Evolutionary conservation across 139 green algal species (phyloP), one percentile per base, ranked within the genome.

Genomic region (Coelastrella sp.): DNA sequence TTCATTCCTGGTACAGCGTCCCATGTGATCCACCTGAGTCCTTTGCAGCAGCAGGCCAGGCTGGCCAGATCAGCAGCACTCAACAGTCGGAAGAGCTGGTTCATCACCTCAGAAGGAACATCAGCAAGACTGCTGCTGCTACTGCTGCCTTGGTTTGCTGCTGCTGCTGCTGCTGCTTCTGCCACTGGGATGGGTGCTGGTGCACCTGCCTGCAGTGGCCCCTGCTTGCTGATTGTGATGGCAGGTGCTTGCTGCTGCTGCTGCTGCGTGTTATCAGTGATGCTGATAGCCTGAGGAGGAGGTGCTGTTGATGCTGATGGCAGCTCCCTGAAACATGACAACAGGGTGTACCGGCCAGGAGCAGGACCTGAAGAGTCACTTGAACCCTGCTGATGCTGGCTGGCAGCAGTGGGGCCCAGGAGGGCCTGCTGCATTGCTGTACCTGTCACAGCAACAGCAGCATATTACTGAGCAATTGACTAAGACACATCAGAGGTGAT

Each of bases 1-100:
- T 91, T 73, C 60, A 97, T 85, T 11, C 92, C 94, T 8, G 96
- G 95, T 8, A 93, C 90, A 5, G 92, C 89, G 20, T 95, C 93
- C 11, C 24, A 66, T 7, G 91, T 81, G 4, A 92, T 24, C 7
- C 60, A 59, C 4, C 87, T 90, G 27, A 96, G 85, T 49, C 91
- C 66, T 9, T 82, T 80, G 92, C 93, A 96, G 6, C 90, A 91
- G 59, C 56, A 81, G 7, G 81, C 82, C 9, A 93, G 25, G 3
- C 72, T 22, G 9, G 87, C 82, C 35, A 94, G 74, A 68, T 92
- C 92, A 25, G 59, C 17, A 22, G 92, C 66, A 80, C 78, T 85
- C 63, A 95, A 79, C 57, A 68, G 70, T 4, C 81, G 27, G n/a
- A 94, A 25, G 22, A 95, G 72, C 14, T 22, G 14, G 15, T 65